Conservation (phyloP, 208 protist species). For the Acanthamoeba sp. region DNA sequence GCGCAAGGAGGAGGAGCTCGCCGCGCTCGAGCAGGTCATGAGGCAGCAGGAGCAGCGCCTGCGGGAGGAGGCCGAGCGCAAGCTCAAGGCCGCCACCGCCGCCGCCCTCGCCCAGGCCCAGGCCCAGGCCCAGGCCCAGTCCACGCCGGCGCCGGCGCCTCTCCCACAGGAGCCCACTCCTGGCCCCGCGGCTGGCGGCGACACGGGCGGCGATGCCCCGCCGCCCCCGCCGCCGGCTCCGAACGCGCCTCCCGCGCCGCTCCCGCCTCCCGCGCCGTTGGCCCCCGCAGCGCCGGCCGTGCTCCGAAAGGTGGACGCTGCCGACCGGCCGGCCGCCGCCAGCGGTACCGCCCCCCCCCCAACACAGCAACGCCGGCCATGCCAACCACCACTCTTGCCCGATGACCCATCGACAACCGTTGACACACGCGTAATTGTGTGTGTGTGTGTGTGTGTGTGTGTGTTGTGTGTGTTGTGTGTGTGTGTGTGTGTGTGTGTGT, state of each 20-base stretch:
- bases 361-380: too few relatives aligned
- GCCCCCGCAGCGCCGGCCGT: background rate
- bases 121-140: background rate
- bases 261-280: background rate
- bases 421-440: too few relatives aligned
- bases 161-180: background rate
- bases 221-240: background rate
- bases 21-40: slow-evolving; percentile 29
- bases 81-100: background rate
- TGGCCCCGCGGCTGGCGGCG: background rate
- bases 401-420: too few relatives aligned
- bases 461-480: too few relatives aligned
- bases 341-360: too few relatives aligned
- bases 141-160: background rate
- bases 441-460: too few relatives aligned
- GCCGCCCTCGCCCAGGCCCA: background rate
- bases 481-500: too few relatives aligned
- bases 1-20: slow-evolving; percentile 26
- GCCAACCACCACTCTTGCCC: too few relatives aligned
- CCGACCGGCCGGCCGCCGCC: background rate
- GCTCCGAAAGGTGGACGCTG: background rate
- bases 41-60: slow-evolving; percentile 16
- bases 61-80: slow-evolving; percentile 3
- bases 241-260: background rate
- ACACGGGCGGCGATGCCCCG: background rate